These are phyloP conservation scores for Tillandsia fasciculata DNA, from an alignment of 176 grass and related monocot genomes.

Conservation along the genomic window DNA sequence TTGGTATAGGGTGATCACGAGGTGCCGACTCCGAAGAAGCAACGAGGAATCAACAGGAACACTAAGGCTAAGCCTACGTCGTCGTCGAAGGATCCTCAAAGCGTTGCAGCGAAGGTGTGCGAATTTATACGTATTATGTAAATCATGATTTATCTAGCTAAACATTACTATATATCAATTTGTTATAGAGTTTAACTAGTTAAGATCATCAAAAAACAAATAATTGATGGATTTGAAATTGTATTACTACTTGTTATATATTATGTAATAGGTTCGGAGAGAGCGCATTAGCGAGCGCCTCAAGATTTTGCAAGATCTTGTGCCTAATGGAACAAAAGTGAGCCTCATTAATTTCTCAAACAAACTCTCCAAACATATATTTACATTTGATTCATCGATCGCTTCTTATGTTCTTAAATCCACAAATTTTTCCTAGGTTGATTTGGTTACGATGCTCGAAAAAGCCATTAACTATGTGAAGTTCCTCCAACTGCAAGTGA, in stretches of 20 bases:
- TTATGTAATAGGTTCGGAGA: slow-evolving; percentile 47
- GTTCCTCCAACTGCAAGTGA: slow-evolving; percentile 93
- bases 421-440: slow-evolving; percentile 23
- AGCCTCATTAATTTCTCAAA: too few species aligned
- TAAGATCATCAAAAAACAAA: too few species aligned
- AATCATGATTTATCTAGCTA: background rate
- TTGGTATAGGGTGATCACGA: slow-evolving; percentile 27
- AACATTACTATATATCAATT: background rate
- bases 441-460: slow-evolving; percentile 91
- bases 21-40: slow-evolving; percentile 43
- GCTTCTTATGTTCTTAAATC: background rate
- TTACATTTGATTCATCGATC: background rate
- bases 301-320: slow-evolving; percentile 76
- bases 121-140: background rate
- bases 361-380: background rate
- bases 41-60: slow-evolving; percentile 44
- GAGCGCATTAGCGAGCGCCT: slow-evolving; percentile 85
- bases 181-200: background rate
- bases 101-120: slow-evolving; percentile 58
- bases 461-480: slow-evolving; percentile 91
- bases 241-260: background rate
- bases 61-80: slow-evolving; percentile 30
- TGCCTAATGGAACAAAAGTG: slow-evolving; percentile 79
- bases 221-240: background rate
- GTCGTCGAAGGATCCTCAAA: slow-evolving; percentile 56